These are phyloP conservation scores for Podaxis carcinomalis DNA, from an alignment of 768 basidiomycete genomes.

Conservation along the genomic window DNA sequence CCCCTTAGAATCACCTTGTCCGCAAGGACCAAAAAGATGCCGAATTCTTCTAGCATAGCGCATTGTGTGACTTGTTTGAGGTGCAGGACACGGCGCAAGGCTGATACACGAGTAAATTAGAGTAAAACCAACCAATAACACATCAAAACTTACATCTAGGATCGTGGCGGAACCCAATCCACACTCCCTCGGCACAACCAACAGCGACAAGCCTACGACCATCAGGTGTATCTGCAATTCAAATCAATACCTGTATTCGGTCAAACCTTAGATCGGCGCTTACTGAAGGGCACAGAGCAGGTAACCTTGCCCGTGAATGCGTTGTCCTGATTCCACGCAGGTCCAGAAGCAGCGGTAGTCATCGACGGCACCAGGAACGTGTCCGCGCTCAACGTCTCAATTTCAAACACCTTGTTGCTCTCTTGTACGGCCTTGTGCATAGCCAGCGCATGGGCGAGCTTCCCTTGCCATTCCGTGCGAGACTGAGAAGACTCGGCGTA, in stretches of 20 bases:
- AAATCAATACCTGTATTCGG: constrained; percentile 23
- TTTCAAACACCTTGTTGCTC: constrained; percentile 92
- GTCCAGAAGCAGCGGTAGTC: constrained; percentile 35
- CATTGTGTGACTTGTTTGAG: constrained; percentile 90
- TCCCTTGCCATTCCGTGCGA: constrained; percentile 84
- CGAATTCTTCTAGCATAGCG: constrained; percentile 93
- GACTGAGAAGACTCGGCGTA: constrained; percentile 74
- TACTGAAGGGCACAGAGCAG: constrained; percentile 90
- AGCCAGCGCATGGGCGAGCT: constrained; percentile 86
- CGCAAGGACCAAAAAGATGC: constrained; percentile 92
- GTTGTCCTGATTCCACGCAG: constrained; percentile 67
- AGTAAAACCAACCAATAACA: background rate
- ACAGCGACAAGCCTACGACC: constrained; percentile 81
- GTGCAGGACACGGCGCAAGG: constrained; percentile 89
- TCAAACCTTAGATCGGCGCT: constrained; percentile 21
- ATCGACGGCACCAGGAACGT: constrained; percentile 77
- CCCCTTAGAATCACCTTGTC: constrained; percentile 64
- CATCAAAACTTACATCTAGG: constrained; percentile 62
- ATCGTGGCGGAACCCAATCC: constrained; percentile 90
- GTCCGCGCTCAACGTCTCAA: constrained; percentile 83
- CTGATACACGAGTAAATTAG: constrained; percentile 42
- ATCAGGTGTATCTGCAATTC: constrained; percentile 77
- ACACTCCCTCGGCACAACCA: constrained; percentile 90
- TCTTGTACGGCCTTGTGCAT: constrained; percentile 86
- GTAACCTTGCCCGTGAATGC: constrained; percentile 82